These are phyloP conservation scores for Trichosporon sp. DNA, from an alignment of 1,284 basidiomycete genomes.

Conservation along the genomic window DNA sequence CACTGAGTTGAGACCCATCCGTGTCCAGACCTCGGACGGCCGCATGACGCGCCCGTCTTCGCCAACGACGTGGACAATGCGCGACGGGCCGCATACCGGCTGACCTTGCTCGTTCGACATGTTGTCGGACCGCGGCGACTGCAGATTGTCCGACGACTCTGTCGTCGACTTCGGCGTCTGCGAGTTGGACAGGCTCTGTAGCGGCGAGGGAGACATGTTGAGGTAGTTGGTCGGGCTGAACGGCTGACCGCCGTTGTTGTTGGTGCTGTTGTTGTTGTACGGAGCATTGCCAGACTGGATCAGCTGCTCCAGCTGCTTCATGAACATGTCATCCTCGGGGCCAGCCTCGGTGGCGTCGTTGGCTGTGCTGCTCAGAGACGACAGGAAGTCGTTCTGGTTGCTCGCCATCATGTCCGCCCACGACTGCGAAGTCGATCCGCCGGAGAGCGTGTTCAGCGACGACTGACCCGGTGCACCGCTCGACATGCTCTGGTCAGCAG, in stretches of 20 bases:
- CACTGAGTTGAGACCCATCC: constrained; percentile 28
- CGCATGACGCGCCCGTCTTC: constrained; percentile 37
- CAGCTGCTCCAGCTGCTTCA: constrained; percentile 32
- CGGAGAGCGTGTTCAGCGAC: not conserved
- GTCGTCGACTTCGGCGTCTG: constrained; percentile 23
- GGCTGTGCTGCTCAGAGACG: constrained; percentile 23
- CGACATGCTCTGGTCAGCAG: not conserved
- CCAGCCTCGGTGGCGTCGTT: constrained; percentile 11
- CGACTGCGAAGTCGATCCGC: not conserved
- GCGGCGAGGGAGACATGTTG: constrained; percentile 44
- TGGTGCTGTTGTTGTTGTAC: not conserved
- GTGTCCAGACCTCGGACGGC: constrained; percentile 41
- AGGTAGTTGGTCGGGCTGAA: constrained; percentile 45
- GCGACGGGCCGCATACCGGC: constrained; percentile 5
- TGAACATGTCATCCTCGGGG: constrained; percentile 34
- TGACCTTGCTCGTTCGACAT: not conserved
- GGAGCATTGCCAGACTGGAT: constrained; percentile 19
- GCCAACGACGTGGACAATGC: constrained; percentile 35
- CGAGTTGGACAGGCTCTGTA: constrained; percentile 25
- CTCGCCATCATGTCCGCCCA: constrained; percentile 33
- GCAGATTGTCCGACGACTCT: constrained; percentile 15
- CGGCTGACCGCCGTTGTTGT: not conserved
- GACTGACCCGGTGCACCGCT: not conserved
- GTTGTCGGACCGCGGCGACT: constrained; percentile 20
- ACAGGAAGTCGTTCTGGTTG: constrained; percentile 39